Evolutionary conservation across 2,329 filamentous ascomycete species (phyloP).

Genomic region (Waltergamsia citrina): DNA sequence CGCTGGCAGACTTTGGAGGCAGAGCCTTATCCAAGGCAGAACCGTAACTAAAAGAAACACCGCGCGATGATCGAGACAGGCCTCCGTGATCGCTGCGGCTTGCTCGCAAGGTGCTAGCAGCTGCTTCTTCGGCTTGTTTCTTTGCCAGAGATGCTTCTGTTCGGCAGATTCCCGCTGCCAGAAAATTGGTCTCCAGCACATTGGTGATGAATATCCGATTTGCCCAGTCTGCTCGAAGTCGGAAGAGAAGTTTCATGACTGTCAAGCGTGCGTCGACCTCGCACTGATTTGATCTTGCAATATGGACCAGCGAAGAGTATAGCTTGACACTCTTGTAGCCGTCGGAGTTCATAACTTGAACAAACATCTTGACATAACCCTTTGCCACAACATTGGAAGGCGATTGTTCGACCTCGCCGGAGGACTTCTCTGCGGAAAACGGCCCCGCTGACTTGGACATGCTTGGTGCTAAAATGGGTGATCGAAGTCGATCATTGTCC

Average conservation of each 20-base stretch:
- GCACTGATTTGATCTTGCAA: slow-evolving; percentile 49
- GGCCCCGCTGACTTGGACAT: slow-evolving; percentile 2
- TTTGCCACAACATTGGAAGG: slow-evolving; percentile 62
- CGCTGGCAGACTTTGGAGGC: slow-evolving; percentile 31
- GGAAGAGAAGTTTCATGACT: slow-evolving; percentile 70
- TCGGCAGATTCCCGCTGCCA: slow-evolving; percentile 65
- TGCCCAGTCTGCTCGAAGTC: slow-evolving; percentile 73
- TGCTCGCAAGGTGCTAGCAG: slow-evolving; percentile 31
- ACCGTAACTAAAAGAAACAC: slow-evolving; percentile 40
- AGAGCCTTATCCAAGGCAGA: slow-evolving; percentile 31
- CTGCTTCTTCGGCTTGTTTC: slow-evolving; percentile 42
- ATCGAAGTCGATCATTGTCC: slow-evolving; percentile 34
- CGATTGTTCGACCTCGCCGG: slow-evolving; percentile 29
- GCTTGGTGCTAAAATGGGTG: slow-evolving; percentile 24
- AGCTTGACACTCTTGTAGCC: slow-evolving; percentile 53
- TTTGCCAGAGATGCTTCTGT: slow-evolving; percentile 42
- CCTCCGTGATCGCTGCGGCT: slow-evolving; percentile 33
- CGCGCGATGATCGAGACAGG: slow-evolving; percentile 31
- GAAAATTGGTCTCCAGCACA: slow-evolving; percentile 60
- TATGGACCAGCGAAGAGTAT: slow-evolving; percentile 54
- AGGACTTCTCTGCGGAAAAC: background rate
- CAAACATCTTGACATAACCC: slow-evolving; percentile 68
- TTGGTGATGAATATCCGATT: slow-evolving; percentile 65
- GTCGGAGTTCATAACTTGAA: slow-evolving; percentile 59
- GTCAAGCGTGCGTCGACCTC: slow-evolving; percentile 63